These are phyloP conservation scores for Myotisia sp. DNA, from an alignment of 2,329 filamentous ascomycete species.

Conservation along the genomic window DNA sequence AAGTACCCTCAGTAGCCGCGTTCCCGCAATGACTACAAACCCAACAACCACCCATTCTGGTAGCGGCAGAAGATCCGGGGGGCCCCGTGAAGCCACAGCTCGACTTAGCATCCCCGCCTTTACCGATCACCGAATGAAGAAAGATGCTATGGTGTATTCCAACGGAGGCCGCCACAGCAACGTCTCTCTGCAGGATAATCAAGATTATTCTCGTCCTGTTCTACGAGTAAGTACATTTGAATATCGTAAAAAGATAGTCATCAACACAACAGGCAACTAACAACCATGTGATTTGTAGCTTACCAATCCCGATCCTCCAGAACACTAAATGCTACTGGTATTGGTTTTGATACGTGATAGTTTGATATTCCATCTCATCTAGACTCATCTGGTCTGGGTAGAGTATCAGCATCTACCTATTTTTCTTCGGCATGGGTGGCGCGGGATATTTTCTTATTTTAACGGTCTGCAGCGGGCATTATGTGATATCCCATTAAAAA, in stretches of 20 bases:
- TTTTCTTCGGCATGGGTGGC: no score
- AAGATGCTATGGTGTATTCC: constrained; percentile 27
- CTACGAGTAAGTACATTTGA: constrained; percentile 24
- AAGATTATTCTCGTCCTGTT: constrained; percentile 35
- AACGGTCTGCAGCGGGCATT: no score
- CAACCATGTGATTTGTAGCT: constrained; percentile 8
- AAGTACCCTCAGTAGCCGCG: constrained; percentile 6
- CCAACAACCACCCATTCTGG: background rate
- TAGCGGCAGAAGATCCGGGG: constrained; percentile 2
- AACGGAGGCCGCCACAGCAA: constrained; percentile 30
- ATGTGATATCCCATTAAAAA: no score
- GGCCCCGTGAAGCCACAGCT: constrained; percentile 1
- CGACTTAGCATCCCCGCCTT: constrained; percentile 19
- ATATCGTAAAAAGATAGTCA: background rate
- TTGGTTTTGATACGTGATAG: no score
- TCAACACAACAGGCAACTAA: no score
- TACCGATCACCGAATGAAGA: constrained; percentile 34
- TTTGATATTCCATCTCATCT: no score
- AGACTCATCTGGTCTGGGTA: no score
- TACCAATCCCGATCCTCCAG: constrained; percentile 11
- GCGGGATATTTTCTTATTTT: no score
- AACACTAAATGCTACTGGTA: no score
- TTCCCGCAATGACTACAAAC: constrained; percentile 3
- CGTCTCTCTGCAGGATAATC: constrained; percentile 34
- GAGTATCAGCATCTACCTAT: no score